phyloP scores from a whole-genome alignment of 345 rosid species.

The Citrus reticulata region DNA sequence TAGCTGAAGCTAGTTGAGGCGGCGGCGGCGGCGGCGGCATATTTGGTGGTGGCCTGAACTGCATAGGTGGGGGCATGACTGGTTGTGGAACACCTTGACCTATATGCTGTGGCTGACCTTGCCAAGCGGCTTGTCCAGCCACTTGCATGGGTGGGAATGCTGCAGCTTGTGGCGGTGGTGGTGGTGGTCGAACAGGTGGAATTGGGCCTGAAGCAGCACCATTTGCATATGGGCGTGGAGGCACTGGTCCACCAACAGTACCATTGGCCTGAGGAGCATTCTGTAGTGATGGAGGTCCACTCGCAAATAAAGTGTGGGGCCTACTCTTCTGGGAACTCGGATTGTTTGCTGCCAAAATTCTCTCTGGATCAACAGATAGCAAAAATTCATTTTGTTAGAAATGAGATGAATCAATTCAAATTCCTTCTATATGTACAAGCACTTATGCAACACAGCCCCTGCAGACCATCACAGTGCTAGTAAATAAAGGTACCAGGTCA shows the following conservation, averaged over 20 bases:
- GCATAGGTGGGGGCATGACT: conserved; percentile 63
- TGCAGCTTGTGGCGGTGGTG: conserved; percentile 64
- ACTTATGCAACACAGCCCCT: background rate
- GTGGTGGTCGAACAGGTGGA: conserved; percentile 56
- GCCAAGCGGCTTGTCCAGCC: conserved; percentile 62
- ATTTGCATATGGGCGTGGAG: conserved; percentile 69
- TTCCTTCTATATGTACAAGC: background rate
- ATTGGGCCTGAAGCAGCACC: conserved; percentile 53
- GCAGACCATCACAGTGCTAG: background rate
- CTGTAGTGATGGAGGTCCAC: conserved; percentile 74
- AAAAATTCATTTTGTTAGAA: background rate
- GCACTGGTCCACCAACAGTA: conserved; percentile 44
- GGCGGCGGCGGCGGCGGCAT: conserved; percentile 54
- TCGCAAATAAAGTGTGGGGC: conserved; percentile 93
- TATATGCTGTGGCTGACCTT: conserved; percentile 64
- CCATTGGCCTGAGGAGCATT: conserved; percentile 60
- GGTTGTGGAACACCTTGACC: conserved; percentile 44
- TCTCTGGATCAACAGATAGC: conserved; percentile 47
- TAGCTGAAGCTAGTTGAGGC: conserved; percentile 43
- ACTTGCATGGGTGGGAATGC: conserved; percentile 52
- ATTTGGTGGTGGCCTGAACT: conserved; percentile 52
- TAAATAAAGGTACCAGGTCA: background rate
- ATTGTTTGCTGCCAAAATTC: conserved; percentile 96
- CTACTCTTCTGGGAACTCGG: conserved; percentile 78
- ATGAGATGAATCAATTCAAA: background rate